A percentile compares a stretch with the other conserved stretches of the same genome.
phyloP scores from a whole-genome alignment of 805 yeast genomes.

The Metschnikowia colocasiae region DNA sequence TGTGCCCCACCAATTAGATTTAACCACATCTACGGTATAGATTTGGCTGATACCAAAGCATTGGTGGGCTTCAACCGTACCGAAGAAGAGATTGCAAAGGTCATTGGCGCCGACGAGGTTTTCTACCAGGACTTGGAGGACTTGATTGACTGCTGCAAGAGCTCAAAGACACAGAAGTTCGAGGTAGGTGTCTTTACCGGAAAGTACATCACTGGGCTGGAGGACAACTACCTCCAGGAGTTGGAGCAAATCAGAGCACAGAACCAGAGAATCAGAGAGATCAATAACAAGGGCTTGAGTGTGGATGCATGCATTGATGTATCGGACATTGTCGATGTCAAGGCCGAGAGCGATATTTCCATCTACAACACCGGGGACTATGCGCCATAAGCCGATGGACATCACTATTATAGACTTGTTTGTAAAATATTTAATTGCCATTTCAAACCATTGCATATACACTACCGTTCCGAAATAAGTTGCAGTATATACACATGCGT shows the following conservation, averaged over 20 bases:
- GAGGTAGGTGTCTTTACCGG: slow-evolving; percentile 98
- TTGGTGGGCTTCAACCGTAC: slow-evolving; percentile 81
- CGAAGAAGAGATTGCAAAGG: slow-evolving; percentile 70
- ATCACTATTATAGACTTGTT: not conserved
- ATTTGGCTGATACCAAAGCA: slow-evolving; percentile 91
- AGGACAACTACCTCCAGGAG: slow-evolving; percentile 74
- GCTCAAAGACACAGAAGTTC: slow-evolving; percentile 54
- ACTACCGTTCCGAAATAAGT: not conserved
- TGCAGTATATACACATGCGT: slow-evolving; percentile 9
- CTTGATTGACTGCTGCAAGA: slow-evolving; percentile 71
- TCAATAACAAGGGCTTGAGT: slow-evolving; percentile 36
- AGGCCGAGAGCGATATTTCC: slow-evolving; percentile 69
- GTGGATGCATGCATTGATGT: slow-evolving; percentile 41
- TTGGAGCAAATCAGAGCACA: slow-evolving; percentile 79
- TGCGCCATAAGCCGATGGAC: slow-evolving; percentile 7
- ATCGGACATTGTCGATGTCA: slow-evolving; percentile 56
- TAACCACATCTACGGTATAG: slow-evolving; percentile 97
- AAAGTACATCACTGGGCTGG: slow-evolving; percentile 89
- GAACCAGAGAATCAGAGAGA: slow-evolving; percentile 54
- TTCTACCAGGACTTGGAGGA: slow-evolving; percentile 85
- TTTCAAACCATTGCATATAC: not conserved
- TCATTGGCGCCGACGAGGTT: slow-evolving; percentile 86
- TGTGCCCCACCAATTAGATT: slow-evolving; percentile 97
- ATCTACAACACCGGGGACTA: slow-evolving; percentile 58
- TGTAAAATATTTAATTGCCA: slow-evolving; percentile 3